A percentile compares a stretch with the other conserved stretches of the same genome.
Evolutionary conservation across 2,329 filamentous ascomycete species (phyloP).

Genomic region (Xylariaceae sp.): DNA sequence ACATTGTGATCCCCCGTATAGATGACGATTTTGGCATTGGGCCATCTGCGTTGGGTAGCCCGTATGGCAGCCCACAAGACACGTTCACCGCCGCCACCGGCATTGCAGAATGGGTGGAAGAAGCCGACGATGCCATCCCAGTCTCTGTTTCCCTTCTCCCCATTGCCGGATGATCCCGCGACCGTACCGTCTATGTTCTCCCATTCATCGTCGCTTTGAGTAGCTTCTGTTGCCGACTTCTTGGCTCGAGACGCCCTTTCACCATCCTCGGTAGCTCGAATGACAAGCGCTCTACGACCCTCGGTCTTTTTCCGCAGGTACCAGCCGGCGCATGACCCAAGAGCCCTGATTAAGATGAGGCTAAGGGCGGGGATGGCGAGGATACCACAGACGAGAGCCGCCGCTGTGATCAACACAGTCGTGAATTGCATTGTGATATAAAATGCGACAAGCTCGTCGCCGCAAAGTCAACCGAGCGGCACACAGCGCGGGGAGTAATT

Average conservation of each 20-base stretch:
- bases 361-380: conserved; percentile 28
- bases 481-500: too few relatives aligned
- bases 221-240: conserved; percentile 12
- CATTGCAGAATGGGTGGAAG: conserved; percentile 98
- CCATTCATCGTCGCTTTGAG: conserved; percentile 61
- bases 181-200: conserved; percentile 61
- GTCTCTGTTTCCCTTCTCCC: conserved; percentile 48
- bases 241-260: conserved; percentile 34
- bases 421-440: conserved; percentile 26
- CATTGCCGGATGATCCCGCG: conserved; percentile 35
- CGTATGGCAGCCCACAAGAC: conserved; percentile 95
- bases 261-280: conserved; percentile 49
- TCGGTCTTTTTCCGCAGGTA: conserved; percentile 62
- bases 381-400: conserved; percentile 29
- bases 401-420: conserved; percentile 23
- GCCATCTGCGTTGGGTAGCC: conserved; percentile 85
- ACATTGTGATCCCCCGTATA: conserved; percentile 95
- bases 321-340: conserved; percentile 54
- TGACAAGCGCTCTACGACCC: conserved; percentile 57
- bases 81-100: conserved; percentile 90
- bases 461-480: too few relatives aligned
- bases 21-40: conserved; percentile 82
- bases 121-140: conserved; percentile 91
- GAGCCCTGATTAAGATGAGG: conserved; percentile 35
- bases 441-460: too few relatives aligned